Evolutionary conservation across 2,329 filamentous ascomycete genomes (phyloP).

Genomic region (Xylariomycetidae sp.): DNA sequence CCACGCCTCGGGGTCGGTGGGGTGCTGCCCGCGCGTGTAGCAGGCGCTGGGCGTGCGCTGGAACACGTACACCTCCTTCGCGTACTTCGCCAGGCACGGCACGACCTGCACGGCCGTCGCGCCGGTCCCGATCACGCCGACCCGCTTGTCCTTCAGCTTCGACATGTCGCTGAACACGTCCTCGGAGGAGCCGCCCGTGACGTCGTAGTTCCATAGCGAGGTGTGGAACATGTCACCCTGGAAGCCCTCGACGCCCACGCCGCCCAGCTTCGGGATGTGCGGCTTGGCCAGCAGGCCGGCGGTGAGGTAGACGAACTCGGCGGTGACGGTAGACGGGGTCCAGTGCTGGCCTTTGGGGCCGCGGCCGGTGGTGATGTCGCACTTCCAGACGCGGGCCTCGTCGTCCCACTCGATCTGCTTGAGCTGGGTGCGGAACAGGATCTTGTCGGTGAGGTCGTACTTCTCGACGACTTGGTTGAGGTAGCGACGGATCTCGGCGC

Average conservation of each 20-base stretch:
- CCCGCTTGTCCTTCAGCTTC: slow-evolving; percentile 39
- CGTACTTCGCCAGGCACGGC: slow-evolving; percentile 38
- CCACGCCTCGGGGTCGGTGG: slow-evolving; percentile 35
- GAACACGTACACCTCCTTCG: slow-evolving; percentile 48
- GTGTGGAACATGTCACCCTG: slow-evolving; percentile 39
- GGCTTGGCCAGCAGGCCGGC: slow-evolving; percentile 34
- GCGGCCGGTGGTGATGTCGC: slow-evolving; percentile 21
- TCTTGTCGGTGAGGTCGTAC: slow-evolving; percentile 36
- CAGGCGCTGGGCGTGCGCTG: slow-evolving; percentile 43
- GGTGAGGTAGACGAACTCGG: slow-evolving; percentile 34
- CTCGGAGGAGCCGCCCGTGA: slow-evolving; percentile 34
- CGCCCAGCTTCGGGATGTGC: slow-evolving; percentile 34
- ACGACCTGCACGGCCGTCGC: slow-evolving; percentile 42
- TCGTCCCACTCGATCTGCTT: slow-evolving; percentile 42
- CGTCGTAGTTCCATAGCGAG: slow-evolving; percentile 38
- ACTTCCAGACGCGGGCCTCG: slow-evolving; percentile 17
- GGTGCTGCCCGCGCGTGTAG: slow-evolving; percentile 17
- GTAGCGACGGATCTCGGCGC: slow-evolving; percentile 37
- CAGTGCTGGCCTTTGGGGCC: slow-evolving; percentile 16
- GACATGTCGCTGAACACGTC: slow-evolving; percentile 31
- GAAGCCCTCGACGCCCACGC: slow-evolving; percentile 34
- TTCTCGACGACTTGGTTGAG: slow-evolving; percentile 36
- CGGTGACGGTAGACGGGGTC: slow-evolving; percentile 26
- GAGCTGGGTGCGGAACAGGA: slow-evolving; percentile 41
- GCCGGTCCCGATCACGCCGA: slow-evolving; percentile 45